A percentile compares a stretch with the other conserved stretches of the same genome.
These are phyloP conservation scores for Rhododendron ferrugineum DNA, from an alignment of 148 eudicot species.

Conservation along the genomic window DNA sequence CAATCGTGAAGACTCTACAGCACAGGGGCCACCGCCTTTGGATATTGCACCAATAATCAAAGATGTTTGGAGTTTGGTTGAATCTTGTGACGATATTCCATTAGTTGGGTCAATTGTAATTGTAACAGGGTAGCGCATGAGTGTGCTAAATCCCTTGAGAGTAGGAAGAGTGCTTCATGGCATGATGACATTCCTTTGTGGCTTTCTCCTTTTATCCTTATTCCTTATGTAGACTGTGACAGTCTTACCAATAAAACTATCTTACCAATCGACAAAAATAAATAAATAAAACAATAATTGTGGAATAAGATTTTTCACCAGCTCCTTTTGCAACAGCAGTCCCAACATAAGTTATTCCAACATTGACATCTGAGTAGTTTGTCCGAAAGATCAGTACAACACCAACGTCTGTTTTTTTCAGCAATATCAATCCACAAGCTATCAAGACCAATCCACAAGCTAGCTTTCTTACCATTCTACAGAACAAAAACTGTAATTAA, in stretches of 20 bases:
- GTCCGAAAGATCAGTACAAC: slow-evolving; percentile 27
- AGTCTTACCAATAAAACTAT: not conserved
- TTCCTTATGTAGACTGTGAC: not conserved
- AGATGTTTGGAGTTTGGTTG: too few species aligned
- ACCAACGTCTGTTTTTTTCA: not conserved
- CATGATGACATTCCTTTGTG: not conserved
- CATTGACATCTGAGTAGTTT: slow-evolving; percentile 32
- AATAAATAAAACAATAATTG: not conserved
- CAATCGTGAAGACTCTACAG: too few species aligned
- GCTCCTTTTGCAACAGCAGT: slow-evolving; percentile 83
- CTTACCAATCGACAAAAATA: not conserved
- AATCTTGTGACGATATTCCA: too few species aligned
- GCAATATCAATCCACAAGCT: not conserved
- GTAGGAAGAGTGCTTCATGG: too few species aligned
- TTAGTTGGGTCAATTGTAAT: too few species aligned
- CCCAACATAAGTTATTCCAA: slow-evolving; percentile 53
- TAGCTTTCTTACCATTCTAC: not conserved
- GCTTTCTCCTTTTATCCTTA: not conserved
- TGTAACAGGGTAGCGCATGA: too few species aligned
- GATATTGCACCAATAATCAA: too few species aligned
- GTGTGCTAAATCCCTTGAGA: too few species aligned
- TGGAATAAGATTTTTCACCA: slow-evolving; percentile 29
- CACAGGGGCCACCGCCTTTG: too few species aligned
- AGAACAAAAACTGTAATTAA: not conserved
- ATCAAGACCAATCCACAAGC: not conserved